Base-by-base conservation (phyloP, 805 yeast genomes). In the Ogataea siamensis region DNA sequence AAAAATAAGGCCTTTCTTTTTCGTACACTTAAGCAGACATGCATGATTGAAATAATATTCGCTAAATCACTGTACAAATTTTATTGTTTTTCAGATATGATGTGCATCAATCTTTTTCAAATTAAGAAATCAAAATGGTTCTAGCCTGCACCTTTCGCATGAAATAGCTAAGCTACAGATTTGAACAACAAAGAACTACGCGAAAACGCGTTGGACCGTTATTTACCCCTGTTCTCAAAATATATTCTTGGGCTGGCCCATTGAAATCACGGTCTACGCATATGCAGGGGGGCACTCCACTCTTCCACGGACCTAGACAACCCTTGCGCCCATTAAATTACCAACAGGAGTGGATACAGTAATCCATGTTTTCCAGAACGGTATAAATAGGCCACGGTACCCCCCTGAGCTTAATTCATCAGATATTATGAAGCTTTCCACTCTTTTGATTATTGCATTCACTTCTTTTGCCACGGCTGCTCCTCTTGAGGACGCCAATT, bases 371-470 rank as follows among this genome's bases (percentile, higher is more conserved):
- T 22, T 22, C 3, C 13, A 11, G 16, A 25, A 14, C 5, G 17
- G 15, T 25, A 14, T 25, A 14, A 25, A 25, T n/a, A n/a, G n/a
- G n/a, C n/a, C n/a, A n/a, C n/a, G n/a, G n/a, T n/a, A n/a, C n/a
- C n/a, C n/a, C n/a, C n/a, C n/a, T n/a, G n/a, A 25, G 28, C 28
- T 12, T 22, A 5, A 4, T 22, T 22, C 25, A n/a, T n/a, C n/a
- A n/a, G n/a, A n/a, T n/a, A n/a, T n/a, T n/a, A 43, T 43, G 47
- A 40, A 33, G 18, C 12, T 25, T 41, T 28, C 32, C 22, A 27
- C 28, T 34, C 31, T 37, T 37, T 29, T 36, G 29, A 34, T 39
- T 13, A 14, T 34, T 23, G 14, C 44, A 10, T 21, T 32, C 16
- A 22, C 33, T 9, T 24, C 41, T 10, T 13, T 22, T 14, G 25